Base-by-base conservation (phyloP, 1,284 basidiomycete species). In the Cutaneotrichosporon cavernicola region DNA sequence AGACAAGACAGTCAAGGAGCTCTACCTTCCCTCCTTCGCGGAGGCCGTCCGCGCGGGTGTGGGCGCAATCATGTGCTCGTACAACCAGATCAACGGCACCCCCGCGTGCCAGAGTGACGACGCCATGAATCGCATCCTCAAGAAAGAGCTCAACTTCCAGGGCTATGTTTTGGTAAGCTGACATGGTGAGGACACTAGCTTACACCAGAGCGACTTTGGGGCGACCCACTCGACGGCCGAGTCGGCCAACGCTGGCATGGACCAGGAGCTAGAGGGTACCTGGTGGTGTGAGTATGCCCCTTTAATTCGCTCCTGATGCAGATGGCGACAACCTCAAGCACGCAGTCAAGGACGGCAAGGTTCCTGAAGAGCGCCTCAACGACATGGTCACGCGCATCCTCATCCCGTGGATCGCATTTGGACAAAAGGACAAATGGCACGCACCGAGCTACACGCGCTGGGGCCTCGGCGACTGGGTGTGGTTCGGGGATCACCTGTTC, bases 71-170 rank as follows among this genome's bases (percentile, higher is more conserved):
- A 84, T 84, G 83, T 63, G 62, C 71, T 76, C 75, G 81, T 89
- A 87, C 26, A 85, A 89, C 61, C 76, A 86, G 43, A 81, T 92
- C 72, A 93, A 94, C 76, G 86, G 86, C 38, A 90, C 89, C 0
- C 89, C 87, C 65, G 87, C 90, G 1, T 92, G 90, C 77, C 87
- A 91, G 76, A 91, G 90, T 73, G 84, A 87, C 72, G 85, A 87
- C 70, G 83, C 87, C 46, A 79, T 92, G 75, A 93, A 92, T 80
- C 84, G 87, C 62, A 83, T 92, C 46, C 82, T 94, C 65, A 94
- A 94, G 81, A 81, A 83, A 32, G 90, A 93, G 79, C 85, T 84
- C 30, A 74, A 77, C 53, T 85, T 85, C 75, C 80, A 83, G 58
- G 84, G 84, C 36, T 82, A 78, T 18, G 51, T 34, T 8, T 34